A percentile compares a stretch with the other conserved stretches of the same genome.
Evolutionary conservation across 805 yeast species (phyloP).

Genomic region (Starmera caribaea): DNA sequence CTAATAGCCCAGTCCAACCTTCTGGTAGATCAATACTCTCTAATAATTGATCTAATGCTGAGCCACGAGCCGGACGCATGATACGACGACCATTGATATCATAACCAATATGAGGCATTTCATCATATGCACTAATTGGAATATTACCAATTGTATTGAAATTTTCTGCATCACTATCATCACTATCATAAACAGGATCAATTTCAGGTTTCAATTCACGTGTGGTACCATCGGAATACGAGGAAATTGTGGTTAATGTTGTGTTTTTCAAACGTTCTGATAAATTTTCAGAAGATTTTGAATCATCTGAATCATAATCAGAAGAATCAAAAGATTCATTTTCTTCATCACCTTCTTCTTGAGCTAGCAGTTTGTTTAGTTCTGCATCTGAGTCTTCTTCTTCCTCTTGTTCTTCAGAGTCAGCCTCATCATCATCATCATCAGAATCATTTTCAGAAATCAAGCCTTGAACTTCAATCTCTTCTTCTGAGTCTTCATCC

Average conservation of each 20-base stretch:
- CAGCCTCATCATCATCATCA: slow-evolving; percentile 11
- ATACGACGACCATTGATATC: slow-evolving; percentile 95
- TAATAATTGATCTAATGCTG: slow-evolving; percentile 83
- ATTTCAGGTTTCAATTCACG: slow-evolving; percentile 81
- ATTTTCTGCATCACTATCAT: slow-evolving; percentile 79
- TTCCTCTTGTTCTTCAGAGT: slow-evolving; percentile 8
- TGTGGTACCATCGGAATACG: slow-evolving; percentile 69
- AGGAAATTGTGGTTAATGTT: slow-evolving; percentile 34
- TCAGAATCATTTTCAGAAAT: slow-evolving; percentile 29
- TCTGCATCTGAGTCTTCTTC: slow-evolving; percentile 50
- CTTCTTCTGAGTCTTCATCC: slow-evolving; percentile 10
- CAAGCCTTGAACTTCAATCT: slow-evolving; percentile 23
- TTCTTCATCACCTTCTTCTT: slow-evolving; percentile 31
- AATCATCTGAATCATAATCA: slow-evolving; percentile 46
- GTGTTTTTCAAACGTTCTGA: slow-evolving; percentile 46
- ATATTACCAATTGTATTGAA: slow-evolving; percentile 88
- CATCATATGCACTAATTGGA: slow-evolving; percentile 90
- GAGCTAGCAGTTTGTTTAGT: slow-evolving; percentile 49
- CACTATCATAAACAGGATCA: slow-evolving; percentile 89
- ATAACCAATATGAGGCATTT: slow-evolving; percentile 95
- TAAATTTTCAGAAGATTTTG: slow-evolving; percentile 41
- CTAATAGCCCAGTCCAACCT: slow-evolving; percentile 97
- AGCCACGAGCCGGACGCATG: slow-evolving; percentile 97
- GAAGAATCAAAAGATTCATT: slow-evolving; percentile 35
- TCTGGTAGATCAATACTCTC: slow-evolving; percentile 92